Evolutionary conservation across 1,139 yeast genomes (phyloP), one percentile per base, ranked within the genome.

Genomic region (Candida gigantensis): DNA sequence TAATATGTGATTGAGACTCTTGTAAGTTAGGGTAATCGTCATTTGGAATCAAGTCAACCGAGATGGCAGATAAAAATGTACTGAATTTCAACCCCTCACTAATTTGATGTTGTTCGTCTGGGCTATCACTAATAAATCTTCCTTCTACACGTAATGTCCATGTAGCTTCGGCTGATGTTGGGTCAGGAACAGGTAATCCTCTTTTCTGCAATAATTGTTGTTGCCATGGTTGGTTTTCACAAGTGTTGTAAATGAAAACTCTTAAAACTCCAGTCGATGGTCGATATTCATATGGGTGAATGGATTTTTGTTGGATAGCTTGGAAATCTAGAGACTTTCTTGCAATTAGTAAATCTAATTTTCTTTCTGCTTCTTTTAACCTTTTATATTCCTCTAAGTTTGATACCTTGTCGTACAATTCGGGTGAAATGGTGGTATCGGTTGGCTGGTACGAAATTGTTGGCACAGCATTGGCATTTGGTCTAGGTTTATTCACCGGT

Each of bases 111-210:
- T 28, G 35, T 24, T 41, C 47, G 3, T 36, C 33, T 28, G 39
- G 48, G 15, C 45, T 42, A 35, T 64, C 66, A 35, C 60, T 49
- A 26, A 90, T 66, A 24, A 87, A 65, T 38, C 89, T 71, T 8
- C 98, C 98, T 60, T 92, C 97, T 15, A 92, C 77, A 39, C 95
- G 73, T 49, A 92, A 69, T 1, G 94, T 85, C 97, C 97, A 92
- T 5, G 78, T 56, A 6, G 94, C 77, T 34, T 71, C 77, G 11
- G 55, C 52, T 2, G 52, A 41, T 6, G 50, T 37, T 5, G 56
- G 49, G 13, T 57, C 58, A 2, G 51, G 43, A 2, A 54, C 48
- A 23, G 50, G 45, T 12, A 35, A 14, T 4, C 56, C 58, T 34
- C 52, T 50, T 46, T 55, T 59, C 45, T 51, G 50, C 28, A 49